phyloP scores from a whole-genome alignment of 2,329 filamentous ascomycete genomes.

The Phaeosphaeriaceae sp. region DNA sequence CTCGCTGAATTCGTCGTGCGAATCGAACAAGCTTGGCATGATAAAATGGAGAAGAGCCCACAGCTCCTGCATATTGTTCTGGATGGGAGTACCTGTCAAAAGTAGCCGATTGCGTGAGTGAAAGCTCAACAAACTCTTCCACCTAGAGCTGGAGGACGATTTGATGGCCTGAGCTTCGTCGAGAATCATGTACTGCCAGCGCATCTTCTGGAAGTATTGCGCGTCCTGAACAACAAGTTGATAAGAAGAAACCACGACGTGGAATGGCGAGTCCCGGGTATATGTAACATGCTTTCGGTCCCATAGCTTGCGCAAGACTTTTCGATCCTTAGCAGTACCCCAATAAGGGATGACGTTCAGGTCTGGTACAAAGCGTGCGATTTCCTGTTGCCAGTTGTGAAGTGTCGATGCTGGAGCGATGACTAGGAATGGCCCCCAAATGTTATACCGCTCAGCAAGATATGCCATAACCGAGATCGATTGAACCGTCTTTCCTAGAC shows the following conservation, averaged over 20 bases:
- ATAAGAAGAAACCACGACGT: conserved; percentile 95
- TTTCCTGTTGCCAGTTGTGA: conserved; percentile 99
- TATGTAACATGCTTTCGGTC: conserved; percentile 97
- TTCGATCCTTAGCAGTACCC: conserved; percentile 92
- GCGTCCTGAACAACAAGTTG: conserved; percentile 96
- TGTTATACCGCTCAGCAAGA: conserved; percentile 94
- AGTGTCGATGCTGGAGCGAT: conserved; percentile 95
- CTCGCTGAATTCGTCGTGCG: conserved; percentile 89
- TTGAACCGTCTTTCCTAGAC: conserved; percentile 98
- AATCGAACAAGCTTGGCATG: conserved; percentile 98
- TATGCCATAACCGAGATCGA: conserved; percentile 99
- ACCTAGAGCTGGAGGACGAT: conserved; percentile 92
- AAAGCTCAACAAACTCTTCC: conserved; percentile 94
- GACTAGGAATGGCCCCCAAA: conserved; percentile 97
- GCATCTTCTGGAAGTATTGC: conserved; percentile 98
- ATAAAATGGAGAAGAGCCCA: conserved; percentile 99
- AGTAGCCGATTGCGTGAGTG: conserved; percentile 93
- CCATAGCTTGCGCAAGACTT: conserved; percentile 98
- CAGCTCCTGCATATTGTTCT: conserved; percentile 99
- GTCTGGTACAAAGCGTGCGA: conserved; percentile 89
- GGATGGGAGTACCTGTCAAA: conserved; percentile 94
- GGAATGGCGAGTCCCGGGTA: conserved; percentile 89
- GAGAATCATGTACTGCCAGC: conserved; percentile 99
- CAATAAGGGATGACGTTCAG: conserved; percentile 97
- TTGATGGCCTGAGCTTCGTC: conserved; percentile 99